phyloP scores from a whole-genome alignment of 106 monocot genomes.

The Apostasia ramifera region DNA sequence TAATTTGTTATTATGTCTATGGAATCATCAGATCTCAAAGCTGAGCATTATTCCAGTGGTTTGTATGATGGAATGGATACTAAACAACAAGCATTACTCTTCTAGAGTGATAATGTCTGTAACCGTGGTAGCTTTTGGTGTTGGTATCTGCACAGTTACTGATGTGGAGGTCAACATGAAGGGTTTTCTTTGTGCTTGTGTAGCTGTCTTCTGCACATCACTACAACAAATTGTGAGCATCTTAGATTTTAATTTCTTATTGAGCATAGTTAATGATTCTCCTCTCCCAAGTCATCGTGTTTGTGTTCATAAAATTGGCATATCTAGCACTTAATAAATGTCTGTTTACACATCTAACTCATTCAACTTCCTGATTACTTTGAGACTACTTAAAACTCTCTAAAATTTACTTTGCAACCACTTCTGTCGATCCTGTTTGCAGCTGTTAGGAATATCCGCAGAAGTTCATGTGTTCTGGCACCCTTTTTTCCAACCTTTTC shows the following conservation, averaged over 20 bases:
- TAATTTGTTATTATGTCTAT: slow-evolving; percentile 3
- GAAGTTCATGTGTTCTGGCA: too few species aligned
- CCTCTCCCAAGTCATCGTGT: not conserved
- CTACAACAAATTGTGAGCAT: slow-evolving; percentile 92
- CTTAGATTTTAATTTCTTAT: not conserved
- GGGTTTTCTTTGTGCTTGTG: slow-evolving; percentile 89
- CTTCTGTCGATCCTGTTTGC: too few species aligned
- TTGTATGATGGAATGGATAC: slow-evolving; percentile 89
- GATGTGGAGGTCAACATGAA: slow-evolving; percentile 83
- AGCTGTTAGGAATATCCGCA: too few species aligned
- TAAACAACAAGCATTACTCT: slow-evolving; percentile 76
- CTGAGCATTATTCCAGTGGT: slow-evolving; percentile 98
- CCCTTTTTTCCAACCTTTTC: too few species aligned
- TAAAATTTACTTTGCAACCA: too few species aligned
- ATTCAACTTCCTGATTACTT: too few species aligned
- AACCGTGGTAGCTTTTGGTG: slow-evolving; percentile 74
- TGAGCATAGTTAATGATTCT: not conserved
- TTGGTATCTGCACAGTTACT: slow-evolving; percentile 93
- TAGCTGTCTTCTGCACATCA: slow-evolving; percentile 90
- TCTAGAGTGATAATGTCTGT: slow-evolving; percentile 70
- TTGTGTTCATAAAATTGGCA: not conserved
- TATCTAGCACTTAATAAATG: too few species aligned
- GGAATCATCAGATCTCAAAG: slow-evolving; percentile 71
- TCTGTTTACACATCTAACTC: too few species aligned
- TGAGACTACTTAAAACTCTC: too few species aligned